Conservation (phyloP, 805 yeast genomes). For the Wickerhamomyces chambardii region DNA sequence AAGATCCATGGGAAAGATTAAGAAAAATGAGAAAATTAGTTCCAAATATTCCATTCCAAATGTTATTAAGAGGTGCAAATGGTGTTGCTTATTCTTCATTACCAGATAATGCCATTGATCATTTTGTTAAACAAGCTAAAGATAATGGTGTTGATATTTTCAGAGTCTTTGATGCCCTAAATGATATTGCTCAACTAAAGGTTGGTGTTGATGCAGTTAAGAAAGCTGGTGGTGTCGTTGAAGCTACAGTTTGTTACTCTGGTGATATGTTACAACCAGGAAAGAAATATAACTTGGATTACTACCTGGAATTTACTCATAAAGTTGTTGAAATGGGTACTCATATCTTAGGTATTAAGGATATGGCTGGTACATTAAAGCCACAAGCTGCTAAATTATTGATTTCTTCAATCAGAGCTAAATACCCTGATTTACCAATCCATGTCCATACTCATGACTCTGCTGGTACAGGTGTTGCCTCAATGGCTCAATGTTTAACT, state of each 20-base stretch:
- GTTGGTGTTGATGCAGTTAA: constrained; percentile 98
- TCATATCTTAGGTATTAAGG: constrained; percentile 94
- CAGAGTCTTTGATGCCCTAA: constrained; percentile 96
- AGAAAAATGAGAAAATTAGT: constrained; percentile 80
- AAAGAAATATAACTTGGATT: constrained; percentile 91
- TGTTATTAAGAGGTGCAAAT: constrained; percentile 98
- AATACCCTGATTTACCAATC: constrained; percentile 90
- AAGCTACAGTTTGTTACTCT: constrained; percentile 96
- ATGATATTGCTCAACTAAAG: constrained; percentile 91
- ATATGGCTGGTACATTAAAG: constrained; percentile 99
- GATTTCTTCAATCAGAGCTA: constrained; percentile 72
- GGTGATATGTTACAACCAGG: constrained; percentile 97
- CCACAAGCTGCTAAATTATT: constrained; percentile 86
- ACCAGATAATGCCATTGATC: constrained; percentile 98
- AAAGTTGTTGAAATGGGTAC: constrained; percentile 90
- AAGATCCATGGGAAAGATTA: constrained; percentile 98
- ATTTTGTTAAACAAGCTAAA: constrained; percentile 91
- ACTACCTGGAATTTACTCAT: constrained; percentile 77
- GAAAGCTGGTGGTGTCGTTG: constrained; percentile 98
- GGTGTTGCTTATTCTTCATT: constrained; percentile 98
- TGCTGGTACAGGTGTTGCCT: constrained; percentile 98
- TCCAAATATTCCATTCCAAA: constrained; percentile 98
- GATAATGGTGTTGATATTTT: constrained; percentile 95
- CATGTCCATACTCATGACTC: constrained; percentile 99
- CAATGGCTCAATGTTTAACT: constrained; percentile 87